A percentile compares a stretch with the other conserved stretches of the same genome.
These are phyloP conservation scores for Hypocreales sp. DNA, from an alignment of 2,329 filamentous ascomycete species.

Conservation along the genomic window DNA sequence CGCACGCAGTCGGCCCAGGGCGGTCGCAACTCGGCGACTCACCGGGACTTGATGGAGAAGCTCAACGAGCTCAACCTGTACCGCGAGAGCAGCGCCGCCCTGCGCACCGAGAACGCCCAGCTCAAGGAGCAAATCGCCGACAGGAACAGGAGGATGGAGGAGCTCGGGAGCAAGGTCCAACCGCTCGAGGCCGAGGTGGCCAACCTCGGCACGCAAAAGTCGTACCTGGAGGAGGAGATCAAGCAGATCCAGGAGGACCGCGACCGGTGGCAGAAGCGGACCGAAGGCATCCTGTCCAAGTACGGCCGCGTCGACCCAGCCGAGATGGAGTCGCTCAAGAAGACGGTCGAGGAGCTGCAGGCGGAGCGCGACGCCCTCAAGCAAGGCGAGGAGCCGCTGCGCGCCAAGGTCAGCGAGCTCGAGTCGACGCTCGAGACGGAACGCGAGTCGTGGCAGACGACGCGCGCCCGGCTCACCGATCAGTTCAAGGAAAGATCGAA, in stretches of 20 bases:
- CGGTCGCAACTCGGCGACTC: constrained; percentile 57
- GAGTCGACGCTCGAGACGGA: constrained; percentile 38
- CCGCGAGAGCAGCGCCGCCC: constrained; percentile 82
- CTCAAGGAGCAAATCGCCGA: constrained; percentile 61
- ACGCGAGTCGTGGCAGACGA: constrained; percentile 35
- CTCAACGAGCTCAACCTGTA: constrained; percentile 92
- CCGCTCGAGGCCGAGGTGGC: constrained; percentile 68
- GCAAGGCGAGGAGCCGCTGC: constrained; percentile 32
- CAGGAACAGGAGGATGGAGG: constrained; percentile 59
- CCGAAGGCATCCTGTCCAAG: constrained; percentile 88
- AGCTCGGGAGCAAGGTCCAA: constrained; percentile 59
- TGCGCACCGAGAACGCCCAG: constrained; percentile 74
- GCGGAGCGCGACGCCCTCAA: constrained; percentile 48
- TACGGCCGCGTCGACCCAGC: constrained; percentile 91
- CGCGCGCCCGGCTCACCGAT: constrained; percentile 38
- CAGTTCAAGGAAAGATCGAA: constrained; percentile 47
- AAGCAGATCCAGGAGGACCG: constrained; percentile 81
- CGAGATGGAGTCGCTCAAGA: constrained; percentile 79
- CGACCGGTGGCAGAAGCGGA: constrained; percentile 90
- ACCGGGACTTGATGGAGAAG: constrained; percentile 86
- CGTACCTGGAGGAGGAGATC: constrained; percentile 74
- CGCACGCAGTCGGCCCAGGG: constrained; percentile 61
- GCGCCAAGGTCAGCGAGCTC: constrained; percentile 34
- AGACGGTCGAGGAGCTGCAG: constrained; percentile 52
- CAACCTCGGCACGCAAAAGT: constrained; percentile 68